Evolutionary conservation across 495 filamentous ascomycete species (phyloP), one percentile per base, ranked within the genome.

Genomic region (Podospora pseudocomata): DNA sequence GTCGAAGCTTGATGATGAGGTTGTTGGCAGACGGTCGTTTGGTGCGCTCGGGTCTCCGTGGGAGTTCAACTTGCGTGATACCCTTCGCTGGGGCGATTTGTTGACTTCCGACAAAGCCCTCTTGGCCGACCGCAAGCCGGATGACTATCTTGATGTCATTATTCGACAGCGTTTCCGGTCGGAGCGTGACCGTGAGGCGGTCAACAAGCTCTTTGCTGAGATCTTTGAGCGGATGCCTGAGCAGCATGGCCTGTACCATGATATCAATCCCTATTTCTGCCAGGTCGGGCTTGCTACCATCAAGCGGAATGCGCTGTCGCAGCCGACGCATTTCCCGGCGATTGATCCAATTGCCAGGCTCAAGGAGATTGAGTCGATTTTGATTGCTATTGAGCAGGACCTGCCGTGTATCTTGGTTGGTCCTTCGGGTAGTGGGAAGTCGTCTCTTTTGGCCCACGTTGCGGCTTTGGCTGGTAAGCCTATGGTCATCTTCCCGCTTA

Each of bases 31-130:
- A 39, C 86, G 88, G 59, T 78, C 80, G 44, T 88, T 97, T 71
- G 94, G 92, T 18, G 80, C 86, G n/a, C 81, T 89, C 63, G 96
- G 96, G 60, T 90, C 90, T 11, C 96, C 95, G 2, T 98, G 94
- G 96, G 96, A 99, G 73, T 93, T 99, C 73, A 99, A 99, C 71
- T 80, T 99, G 68, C 89, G 96, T 74, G 96, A 99, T 78, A 92
- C 90, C 5, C 85, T 94, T 59, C 86, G 96, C 53, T 98, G 94
- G 94, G 84, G 97, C 39, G 85, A 92, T 65, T 74, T 99, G 58
- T 80, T 92, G 39, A 84, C 81, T 5, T 83, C 86, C 44, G 65
- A 85, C 65, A 75, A 88, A 74, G 77, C 83, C 56, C 71, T 92
- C 39, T 74, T 91, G 66, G 71, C 82, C 19, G 78, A 78, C 20